Base-by-base conservation (phyloP, 2,329 filamentous ascomycete genomes). In the Colletotrichum musicola region DNA sequence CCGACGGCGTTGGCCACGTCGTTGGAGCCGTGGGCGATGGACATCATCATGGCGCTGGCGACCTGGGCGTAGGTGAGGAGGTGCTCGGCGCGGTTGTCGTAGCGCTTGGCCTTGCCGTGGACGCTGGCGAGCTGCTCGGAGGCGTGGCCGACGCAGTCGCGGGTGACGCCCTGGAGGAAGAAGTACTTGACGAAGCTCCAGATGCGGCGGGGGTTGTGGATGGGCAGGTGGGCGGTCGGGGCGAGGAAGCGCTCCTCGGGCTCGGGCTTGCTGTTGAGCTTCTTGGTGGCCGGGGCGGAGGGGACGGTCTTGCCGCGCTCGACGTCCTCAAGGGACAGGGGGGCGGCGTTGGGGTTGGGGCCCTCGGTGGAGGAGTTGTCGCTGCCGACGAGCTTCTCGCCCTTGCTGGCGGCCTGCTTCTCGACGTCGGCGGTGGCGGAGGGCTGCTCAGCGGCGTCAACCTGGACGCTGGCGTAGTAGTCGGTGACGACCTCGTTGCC, bases 41-140 rank as follows among this genome's bases (percentile, higher is more conserved):
- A 81, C 75, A 81, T 78, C 71, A 81, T 78, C 71, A 81, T 79
- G 46, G 81, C 80, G 6, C 76, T 77, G 59, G 77, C 74, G 12
- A 83, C 78, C 72, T 83, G 81, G 53, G 76, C 79, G 72, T 80
- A 85, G 1, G 82, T 83, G 78, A 80, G 84, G 57, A 83, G 75
- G 74, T 85, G 82, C 72, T 85, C 83, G 14, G 83, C 81, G 4
- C 79, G 77, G 67, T 81, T 81, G 71, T 84, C 83, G 70, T 84
- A 85, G 2, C 75, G 75, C 42, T 78, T 76, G 9, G 82, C 82
- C 78, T 80, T 66, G 27, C 27, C 53, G 30, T 72, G 71, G 42
- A 72, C 63, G 0, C 22, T 47, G 1, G 71, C 63, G 4, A 72
- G 59, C 73, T 77, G 57, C 73, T 77, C n/a, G 81, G 79, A 49